Base-by-base conservation (phyloP, 495 filamentous ascomycete species). In the Neurospora discreta region DNA sequence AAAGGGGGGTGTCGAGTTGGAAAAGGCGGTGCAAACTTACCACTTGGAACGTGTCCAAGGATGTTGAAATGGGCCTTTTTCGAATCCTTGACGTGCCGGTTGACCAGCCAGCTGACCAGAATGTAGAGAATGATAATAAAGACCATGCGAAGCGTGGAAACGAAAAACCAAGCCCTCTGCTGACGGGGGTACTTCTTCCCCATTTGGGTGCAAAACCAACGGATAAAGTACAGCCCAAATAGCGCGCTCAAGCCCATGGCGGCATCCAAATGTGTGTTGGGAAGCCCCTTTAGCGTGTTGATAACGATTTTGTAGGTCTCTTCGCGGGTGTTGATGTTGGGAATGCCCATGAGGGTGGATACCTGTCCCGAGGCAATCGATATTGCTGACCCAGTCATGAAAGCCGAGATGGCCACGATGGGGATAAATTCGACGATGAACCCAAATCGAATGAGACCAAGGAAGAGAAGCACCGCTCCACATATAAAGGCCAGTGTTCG, bases 391-490 rank as follows among this genome's bases (percentile, higher is more conserved):
- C 85, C 86, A 1, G 86, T 88, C 81, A 88, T 86, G 76, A 88
- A 88, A 39, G 85, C 80, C 42, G 78, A 80, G 68, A 88, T 85
- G 69, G 85, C 83, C 6, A 83, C 81, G 44, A 84, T 73, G 0
- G 85, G 84, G 42, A 88, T 88, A 70, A 87, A 82, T 73, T 88
- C 86, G 68, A 88, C 81, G 65, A 88, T 79, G 71, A 80, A 87
- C n/a, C 86, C 86, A 36, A 81, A 43, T 46, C 86, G 76, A 13
- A 82, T 70, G 13, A 88, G 74, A 13, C 86, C 86, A n/a, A 88
- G 71, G 68, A 82, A 83, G 39, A 84, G 74, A 20, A 86, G 80
- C 42, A 87, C 82, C 13, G 75, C 71, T 0, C 86, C 86, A 39
- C 81, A 81, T 18, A 87, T 81, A 11, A 88, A 74, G 7, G 85